These are phyloP conservation scores for Fusarium decemcellulare DNA, from an alignment of 2,329 filamentous ascomycete genomes.

Conservation along the genomic window DNA sequence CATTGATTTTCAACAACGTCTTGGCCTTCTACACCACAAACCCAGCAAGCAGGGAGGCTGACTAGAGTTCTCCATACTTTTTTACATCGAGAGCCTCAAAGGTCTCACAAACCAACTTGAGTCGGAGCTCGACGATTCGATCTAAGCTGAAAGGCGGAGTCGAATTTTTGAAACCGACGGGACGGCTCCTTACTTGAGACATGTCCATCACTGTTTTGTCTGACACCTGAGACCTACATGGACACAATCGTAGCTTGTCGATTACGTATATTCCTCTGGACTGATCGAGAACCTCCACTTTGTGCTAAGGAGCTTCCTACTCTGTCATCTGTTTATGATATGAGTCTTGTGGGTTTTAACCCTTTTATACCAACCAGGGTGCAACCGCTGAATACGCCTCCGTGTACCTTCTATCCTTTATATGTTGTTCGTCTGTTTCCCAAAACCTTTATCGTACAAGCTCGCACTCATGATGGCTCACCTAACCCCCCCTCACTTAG, in stretches of 20 bases:
- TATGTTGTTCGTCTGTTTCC: conserved; percentile 13
- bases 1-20: neutral
- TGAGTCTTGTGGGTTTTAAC: neutral
- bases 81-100: conserved; percentile 14
- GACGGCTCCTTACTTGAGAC: conserved; percentile 24
- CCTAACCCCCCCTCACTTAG: conserved; percentile 19
- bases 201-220: conserved; percentile 7
- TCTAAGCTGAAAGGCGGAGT: neutral
- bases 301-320: neutral
- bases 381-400: conserved; percentile 21
- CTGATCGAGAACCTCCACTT: neutral
- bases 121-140: conserved; percentile 1
- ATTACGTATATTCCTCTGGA: neutral
- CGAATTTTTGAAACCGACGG: conserved; percentile 4
- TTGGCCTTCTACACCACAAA: neutral
- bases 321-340: neutral
- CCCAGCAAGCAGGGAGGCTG: conserved; percentile 32
- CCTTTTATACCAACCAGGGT: conserved; percentile 4
- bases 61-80: conserved; percentile 17
- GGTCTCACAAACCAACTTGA: neutral
- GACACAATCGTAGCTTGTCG: neutral
- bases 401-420: conserved; percentile 34
- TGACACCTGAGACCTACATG: conserved; percentile 7
- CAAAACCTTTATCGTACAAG: conserved; percentile 18
- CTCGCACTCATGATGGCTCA: conserved; percentile 3